Conservation (phyloP, 2,329 filamentous ascomycete genomes). For the Fusarium praegraminearum region DNA sequence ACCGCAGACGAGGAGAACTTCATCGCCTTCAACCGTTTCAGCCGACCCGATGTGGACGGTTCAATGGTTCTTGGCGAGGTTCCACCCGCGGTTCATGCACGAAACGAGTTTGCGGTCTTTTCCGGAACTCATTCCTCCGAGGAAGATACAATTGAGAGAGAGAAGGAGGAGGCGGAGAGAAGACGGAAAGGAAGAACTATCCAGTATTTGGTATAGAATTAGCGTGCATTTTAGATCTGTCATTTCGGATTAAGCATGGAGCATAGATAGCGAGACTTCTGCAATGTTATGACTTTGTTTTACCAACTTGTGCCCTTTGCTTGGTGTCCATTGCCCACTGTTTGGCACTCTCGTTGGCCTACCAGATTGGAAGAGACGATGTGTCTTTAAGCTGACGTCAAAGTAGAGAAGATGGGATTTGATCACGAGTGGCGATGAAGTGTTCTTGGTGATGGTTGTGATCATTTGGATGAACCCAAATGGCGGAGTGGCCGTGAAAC, state of each 20-base stretch:
- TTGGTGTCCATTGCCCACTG: too few species aligned
- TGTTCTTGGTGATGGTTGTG: background rate
- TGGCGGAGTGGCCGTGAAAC: background rate
- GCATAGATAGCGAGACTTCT: background rate
- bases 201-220: slow-evolving; percentile 22
- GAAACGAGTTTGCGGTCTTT: slow-evolving; percentile 30
- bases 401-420: background rate
- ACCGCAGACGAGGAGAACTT: slow-evolving; percentile 54
- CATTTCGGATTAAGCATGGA: background rate
- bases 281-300: background rate
- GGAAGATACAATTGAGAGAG: slow-evolving; percentile 4
- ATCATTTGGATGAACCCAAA: background rate
- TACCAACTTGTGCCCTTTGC: background rate
- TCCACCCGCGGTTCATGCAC: background rate
- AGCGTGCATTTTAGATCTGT: background rate
- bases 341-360: background rate
- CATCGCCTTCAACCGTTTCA: slow-evolving; percentile 63
- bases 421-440: background rate
- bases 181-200: slow-evolving; percentile 17
- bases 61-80: slow-evolving; percentile 8
- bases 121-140: slow-evolving; percentile 12
- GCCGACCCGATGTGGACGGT: slow-evolving; percentile 48
- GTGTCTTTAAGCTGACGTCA: background rate
- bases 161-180: slow-evolving; percentile 18
- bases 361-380: background rate